These are phyloP conservation scores for Linanthus parryae DNA, from an alignment of 148 eudicot species.

Conservation along the genomic window DNA sequence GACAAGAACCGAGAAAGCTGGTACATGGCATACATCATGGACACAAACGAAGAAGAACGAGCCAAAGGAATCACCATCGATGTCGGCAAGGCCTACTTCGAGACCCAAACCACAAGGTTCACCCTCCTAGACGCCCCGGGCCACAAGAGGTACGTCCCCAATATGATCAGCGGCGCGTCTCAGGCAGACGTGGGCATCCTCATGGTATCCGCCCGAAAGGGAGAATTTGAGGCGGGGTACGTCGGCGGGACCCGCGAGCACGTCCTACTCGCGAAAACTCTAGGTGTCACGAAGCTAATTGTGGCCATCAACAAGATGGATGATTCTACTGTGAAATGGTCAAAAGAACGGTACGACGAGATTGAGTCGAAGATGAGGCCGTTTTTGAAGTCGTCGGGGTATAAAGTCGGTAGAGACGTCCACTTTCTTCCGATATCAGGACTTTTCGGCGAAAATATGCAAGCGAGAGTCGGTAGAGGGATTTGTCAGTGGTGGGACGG, in stretches of 20 bases:
- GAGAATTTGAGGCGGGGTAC: constrained; percentile 98
- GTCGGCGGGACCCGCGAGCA: constrained; percentile 99
- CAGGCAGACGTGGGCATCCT: constrained; percentile 96
- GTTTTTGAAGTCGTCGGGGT: constrained; percentile 70
- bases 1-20: constrained; percentile 97
- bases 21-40: constrained; percentile 99
- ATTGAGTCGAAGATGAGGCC: constrained; percentile 85
- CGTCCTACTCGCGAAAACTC: constrained; percentile 89
- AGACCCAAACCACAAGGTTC: constrained; percentile 83
- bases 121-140: constrained; percentile 99
- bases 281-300: constrained; percentile 86
- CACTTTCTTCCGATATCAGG: too few species aligned
- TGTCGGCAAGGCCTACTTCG: constrained; percentile 96
- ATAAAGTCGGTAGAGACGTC: too few species aligned
- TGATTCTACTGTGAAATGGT: constrained; percentile 93
- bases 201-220: constrained; percentile 97
- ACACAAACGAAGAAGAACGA: constrained; percentile 97
- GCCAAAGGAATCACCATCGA: constrained; percentile 71
- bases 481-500: too few species aligned
- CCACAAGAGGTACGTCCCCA: constrained; percentile 96
- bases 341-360: constrained; percentile 90
- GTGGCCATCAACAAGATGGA: constrained; percentile 98
- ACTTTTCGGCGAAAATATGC: too few species aligned
- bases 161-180: constrained; percentile 98
- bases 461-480: too few species aligned